phyloP scores from a whole-genome alignment of 257 asterid genomes.

The Solanum pimpinellifolium region DNA sequence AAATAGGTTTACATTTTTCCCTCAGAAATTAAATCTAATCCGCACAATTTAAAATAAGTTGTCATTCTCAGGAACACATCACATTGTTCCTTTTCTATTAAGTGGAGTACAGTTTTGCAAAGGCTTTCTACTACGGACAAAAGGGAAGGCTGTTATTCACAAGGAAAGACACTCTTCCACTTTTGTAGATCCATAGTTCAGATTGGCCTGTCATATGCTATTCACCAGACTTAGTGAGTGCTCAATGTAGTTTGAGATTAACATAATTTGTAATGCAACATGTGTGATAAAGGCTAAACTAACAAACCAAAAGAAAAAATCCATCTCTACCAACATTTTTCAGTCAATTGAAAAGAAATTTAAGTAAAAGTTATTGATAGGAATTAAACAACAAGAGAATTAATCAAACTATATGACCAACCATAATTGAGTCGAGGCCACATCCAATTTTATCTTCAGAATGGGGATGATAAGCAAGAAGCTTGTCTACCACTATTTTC shows the following conservation, averaged over 20 bases:
- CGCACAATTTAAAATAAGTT: not conserved
- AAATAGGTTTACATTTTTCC: not conserved
- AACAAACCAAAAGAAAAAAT: not conserved
- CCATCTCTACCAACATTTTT: not conserved
- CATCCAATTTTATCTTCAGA: slow-evolving; percentile 77
- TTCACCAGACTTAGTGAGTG: not conserved
- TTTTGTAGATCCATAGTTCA: not conserved
- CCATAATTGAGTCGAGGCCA: slow-evolving; percentile 96
- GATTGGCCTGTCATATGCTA: not conserved
- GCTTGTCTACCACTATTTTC: slow-evolving; percentile 52
- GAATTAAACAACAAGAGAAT: not conserved
- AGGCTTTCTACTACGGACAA: not conserved
- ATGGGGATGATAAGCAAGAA: slow-evolving; percentile 87
- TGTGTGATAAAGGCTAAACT: not conserved
- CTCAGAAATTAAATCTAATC: not conserved
- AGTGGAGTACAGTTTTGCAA: not conserved
- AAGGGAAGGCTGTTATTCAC: not conserved
- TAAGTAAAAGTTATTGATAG: not conserved
- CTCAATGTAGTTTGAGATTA: not conserved
- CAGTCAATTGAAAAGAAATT: not conserved
- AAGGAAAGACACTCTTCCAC: not conserved
- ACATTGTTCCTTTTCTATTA: not conserved
- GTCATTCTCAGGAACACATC: not conserved
- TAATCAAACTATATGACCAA: slow-evolving; percentile 19
- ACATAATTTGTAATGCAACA: not conserved